Percentiles rank a stretch among this genome's conserved stretches.
phyloP scores from a whole-genome alignment of 1,284 basidiomycete genomes.

The Trichosporon ovoides region DNA sequence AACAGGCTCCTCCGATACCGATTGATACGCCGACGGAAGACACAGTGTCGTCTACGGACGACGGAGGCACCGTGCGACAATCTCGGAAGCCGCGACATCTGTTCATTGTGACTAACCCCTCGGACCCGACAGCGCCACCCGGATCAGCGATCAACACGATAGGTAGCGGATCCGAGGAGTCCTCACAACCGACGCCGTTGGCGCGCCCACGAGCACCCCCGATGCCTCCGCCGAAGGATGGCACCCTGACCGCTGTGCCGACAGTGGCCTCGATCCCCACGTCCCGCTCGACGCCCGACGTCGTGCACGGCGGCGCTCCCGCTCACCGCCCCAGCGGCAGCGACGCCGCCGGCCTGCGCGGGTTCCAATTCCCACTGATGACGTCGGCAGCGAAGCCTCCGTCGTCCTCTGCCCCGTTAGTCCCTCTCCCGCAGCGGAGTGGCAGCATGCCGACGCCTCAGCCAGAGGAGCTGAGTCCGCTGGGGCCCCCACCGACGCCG shows the following conservation, averaged over 20 bases:
- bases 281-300: slow-evolving; percentile 9
- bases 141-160: neutral
- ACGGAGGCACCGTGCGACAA: slow-evolving; percentile 14
- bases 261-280: neutral
- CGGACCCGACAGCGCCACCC: slow-evolving; percentile 11
- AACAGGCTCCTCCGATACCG: neutral
- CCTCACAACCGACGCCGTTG: slow-evolving; percentile 25
- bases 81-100: slow-evolving; percentile 18
- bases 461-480: slow-evolving; percentile 5
- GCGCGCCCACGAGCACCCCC: slow-evolving; percentile 14
- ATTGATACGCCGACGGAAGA: slow-evolving; percentile 3
- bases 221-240: neutral
- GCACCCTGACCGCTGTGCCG: slow-evolving; percentile 14
- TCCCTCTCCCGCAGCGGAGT: slow-evolving; percentile 14
- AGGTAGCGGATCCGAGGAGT: slow-evolving; percentile 12
- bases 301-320: slow-evolving; percentile 4
- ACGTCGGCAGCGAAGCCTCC: slow-evolving; percentile 15
- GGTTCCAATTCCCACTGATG: slow-evolving; percentile 45
- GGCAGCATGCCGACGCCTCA: slow-evolving; percentile 27
- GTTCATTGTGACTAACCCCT: slow-evolving; percentile 24
- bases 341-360: slow-evolving; percentile 33
- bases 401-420: too few relatives aligned
- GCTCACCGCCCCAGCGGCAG: slow-evolving; percentile 29
- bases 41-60: neutral
- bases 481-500: slow-evolving; percentile 10